Evolutionary conservation across 1,139 yeast species (phyloP), one percentile per base, ranked within the genome.

Genomic region (Geotrichum fermentans): DNA sequence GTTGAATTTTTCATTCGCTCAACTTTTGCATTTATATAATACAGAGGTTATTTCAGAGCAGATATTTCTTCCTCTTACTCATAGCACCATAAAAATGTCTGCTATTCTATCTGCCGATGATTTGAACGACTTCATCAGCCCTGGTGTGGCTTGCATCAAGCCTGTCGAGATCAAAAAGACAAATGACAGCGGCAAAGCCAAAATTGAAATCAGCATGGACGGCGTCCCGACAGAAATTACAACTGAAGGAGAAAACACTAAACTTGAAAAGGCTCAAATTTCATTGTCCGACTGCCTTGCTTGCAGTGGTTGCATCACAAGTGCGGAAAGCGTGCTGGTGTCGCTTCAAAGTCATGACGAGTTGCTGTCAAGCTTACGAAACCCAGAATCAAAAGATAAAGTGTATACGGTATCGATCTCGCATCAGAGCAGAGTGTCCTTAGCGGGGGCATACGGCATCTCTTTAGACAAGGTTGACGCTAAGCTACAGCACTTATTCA

Each of bases 281-380:
- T 84, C 95, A 2, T 69, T 92, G 40, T 82, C 90, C 8, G 99
- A 92, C 70, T 92, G 99, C 67, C 72, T 92, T 47, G 98, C 98
- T 0, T 92, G 99, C 62, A 82, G 95, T 2, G 99, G 99, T 1
- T 92, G 99, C 66, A 89, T 92, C 53, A 92, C 98, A 0, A 86
- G 96, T 10, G 95, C 97, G 13, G 99, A 92, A 63, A 96, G 90
- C 57, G 90, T 92, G 18, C 70, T 92, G 46, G 86, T 92, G 38
- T 88, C 96, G 2, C 83, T 88, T 58, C 98, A 92, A 65, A 86
- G 95, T 33, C 95, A 90, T 60, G 78, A 77, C 30, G 94, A 89
- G 59, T 74, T 92, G 46, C 58, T 87, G 26, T 75, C 78, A 45
- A 86, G 82, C 21, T 68, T 87, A 55, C 62, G 69, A 43, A 64